phyloP scores from a whole-genome alignment of 208 protist genomes.

The Wallacemonas sp. region DNA sequence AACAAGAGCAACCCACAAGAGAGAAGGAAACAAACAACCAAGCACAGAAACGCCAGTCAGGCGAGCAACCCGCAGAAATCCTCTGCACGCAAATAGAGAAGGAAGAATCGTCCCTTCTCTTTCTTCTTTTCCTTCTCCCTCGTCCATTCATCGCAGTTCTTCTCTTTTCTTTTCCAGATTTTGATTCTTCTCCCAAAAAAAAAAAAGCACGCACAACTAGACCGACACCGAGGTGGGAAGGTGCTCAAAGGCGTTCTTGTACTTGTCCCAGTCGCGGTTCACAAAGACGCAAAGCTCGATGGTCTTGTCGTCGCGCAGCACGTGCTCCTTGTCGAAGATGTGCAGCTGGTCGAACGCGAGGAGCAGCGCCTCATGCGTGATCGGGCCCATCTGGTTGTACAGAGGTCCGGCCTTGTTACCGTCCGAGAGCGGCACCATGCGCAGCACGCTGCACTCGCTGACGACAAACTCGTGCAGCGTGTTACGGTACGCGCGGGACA shows the following conservation, averaged over 20 bases:
- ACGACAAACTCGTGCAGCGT: constrained; percentile 85
- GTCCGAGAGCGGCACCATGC: constrained; percentile 75
- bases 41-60: no score
- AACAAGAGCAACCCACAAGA: neutral
- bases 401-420: constrained; percentile 60
- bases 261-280: constrained; percentile 88
- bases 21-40: constrained; percentile 9
- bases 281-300: constrained; percentile 90
- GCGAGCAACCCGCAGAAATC: neutral
- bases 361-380: constrained; percentile 70
- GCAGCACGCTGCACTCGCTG: constrained; percentile 71
- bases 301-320: constrained; percentile 66
- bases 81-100: constrained; percentile 4
- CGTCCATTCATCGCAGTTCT: constrained; percentile 11
- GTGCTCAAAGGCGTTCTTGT: constrained; percentile 72
- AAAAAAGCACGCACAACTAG: no score
- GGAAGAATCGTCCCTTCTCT: neutral
- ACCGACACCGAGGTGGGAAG: constrained; percentile 14
- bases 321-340: constrained; percentile 75
- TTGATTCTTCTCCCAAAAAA: no score
- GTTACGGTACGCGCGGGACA: constrained; percentile 86
- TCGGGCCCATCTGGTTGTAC: constrained; percentile 74
- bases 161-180: neutral
- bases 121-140: constrained; percentile 10
- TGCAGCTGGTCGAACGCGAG: constrained; percentile 87